Evolutionary conservation across 129 eudicot species (phyloP).

Genomic region (Flaveria brownii): DNA sequence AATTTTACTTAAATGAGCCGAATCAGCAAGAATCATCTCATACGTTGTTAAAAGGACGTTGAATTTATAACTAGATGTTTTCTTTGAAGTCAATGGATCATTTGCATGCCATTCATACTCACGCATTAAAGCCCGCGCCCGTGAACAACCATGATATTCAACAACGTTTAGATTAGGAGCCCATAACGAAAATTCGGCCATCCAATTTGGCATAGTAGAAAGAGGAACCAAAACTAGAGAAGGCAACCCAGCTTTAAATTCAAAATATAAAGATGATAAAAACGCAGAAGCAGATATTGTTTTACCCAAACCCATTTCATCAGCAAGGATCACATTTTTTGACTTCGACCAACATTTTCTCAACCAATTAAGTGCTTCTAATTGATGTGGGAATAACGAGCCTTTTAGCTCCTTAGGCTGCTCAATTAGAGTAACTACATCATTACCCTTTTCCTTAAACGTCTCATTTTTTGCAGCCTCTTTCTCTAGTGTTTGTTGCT

Average conservation of each 20-base stretch:
- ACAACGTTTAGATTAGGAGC: constrained; percentile 91
- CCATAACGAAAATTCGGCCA: constrained; percentile 87
- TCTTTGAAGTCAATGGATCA: constrained; percentile 44
- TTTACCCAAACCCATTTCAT: constrained; percentile 98
- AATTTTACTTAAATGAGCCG: constrained; percentile 65
- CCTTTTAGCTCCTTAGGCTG: constrained; percentile 97
- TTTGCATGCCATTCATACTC: constrained; percentile 88
- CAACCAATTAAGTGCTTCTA: constrained; percentile 94
- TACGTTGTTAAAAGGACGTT: constrained; percentile 90
- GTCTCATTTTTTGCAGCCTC: constrained; percentile 44
- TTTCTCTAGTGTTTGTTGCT: constrained; percentile 52
- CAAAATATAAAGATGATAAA: constrained; percentile 71
- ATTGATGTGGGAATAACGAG: constrained; percentile 83
- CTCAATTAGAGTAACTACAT: constrained; percentile 59
- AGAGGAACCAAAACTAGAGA: constrained; percentile 94
- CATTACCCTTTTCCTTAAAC: constrained; percentile 38
- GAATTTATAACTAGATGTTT: constrained; percentile 57
- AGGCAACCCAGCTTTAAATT: constrained; percentile 75
- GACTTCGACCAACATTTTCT: constrained; percentile 87
- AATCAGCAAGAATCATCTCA: constrained; percentile 91
- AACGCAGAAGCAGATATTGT: constrained; percentile 93
- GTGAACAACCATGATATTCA: constrained; percentile 83
- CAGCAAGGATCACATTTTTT: constrained; percentile 90
- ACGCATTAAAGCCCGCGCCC: constrained; percentile 67
- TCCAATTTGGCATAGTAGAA: constrained; percentile 99